phyloP scores from a whole-genome alignment of 2,329 filamentous ascomycete species.

The Colletotrichum siamense region DNA sequence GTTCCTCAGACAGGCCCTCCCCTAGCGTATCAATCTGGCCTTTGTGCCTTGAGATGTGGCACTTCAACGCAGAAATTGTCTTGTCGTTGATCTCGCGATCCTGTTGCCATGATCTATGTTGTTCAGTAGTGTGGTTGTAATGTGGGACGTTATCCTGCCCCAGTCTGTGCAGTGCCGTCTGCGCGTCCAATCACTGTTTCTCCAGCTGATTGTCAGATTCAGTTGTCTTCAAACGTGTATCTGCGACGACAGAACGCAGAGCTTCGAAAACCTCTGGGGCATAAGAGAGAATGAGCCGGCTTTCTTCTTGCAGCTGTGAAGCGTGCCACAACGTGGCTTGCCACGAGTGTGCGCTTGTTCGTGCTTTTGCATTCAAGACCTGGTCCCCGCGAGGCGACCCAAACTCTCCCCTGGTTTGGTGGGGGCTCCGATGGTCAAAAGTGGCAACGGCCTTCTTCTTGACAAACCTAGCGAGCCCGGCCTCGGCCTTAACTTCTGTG shows the following conservation, averaged over 20 bases:
- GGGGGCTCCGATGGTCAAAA: background rate
- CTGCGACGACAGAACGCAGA: background rate
- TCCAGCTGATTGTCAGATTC: background rate
- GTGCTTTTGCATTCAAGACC: background rate
- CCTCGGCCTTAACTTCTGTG: background rate
- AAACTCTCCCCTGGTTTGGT: background rate
- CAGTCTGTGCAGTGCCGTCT: background rate
- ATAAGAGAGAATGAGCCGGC: background rate
- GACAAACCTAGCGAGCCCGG: background rate
- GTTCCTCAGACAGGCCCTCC: background rate
- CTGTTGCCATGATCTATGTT: background rate
- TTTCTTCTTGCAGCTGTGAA: background rate
- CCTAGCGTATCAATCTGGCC: background rate
- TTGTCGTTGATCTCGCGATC: background rate
- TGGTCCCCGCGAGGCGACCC: background rate
- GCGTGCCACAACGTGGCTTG: background rate
- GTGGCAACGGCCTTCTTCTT: fast-evolving
- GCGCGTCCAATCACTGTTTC: background rate
- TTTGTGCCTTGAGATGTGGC: background rate
- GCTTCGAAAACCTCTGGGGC: background rate
- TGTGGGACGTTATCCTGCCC: background rate
- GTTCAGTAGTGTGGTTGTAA: background rate
- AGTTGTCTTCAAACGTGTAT: background rate
- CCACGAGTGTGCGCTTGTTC: background rate
- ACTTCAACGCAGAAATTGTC: background rate